A percentile compares a stretch with the other conserved stretches of the same genome.
These are phyloP conservation scores for Inga leiocalycina DNA, from an alignment of 306 rosid genomes.

Conservation along the genomic window DNA sequence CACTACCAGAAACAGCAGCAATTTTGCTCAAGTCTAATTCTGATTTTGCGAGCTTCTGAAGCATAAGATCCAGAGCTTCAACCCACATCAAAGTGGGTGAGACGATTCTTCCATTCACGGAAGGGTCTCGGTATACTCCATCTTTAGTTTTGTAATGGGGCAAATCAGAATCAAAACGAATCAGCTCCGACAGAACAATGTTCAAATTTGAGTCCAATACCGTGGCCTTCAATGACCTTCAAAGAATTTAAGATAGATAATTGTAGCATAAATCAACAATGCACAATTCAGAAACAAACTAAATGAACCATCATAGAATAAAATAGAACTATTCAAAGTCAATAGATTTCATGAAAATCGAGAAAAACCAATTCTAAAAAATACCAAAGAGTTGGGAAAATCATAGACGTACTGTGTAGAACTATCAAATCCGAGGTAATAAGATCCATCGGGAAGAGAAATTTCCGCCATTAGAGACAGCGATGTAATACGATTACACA, in stretches of 20 bases:
- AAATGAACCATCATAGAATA: not conserved
- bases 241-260: not conserved
- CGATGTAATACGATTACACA: not conserved
- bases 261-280: not conserved
- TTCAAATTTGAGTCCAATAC: slow-evolving; percentile 79
- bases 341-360: not conserved
- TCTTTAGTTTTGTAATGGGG: slow-evolving; percentile 87
- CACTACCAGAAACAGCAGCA: slow-evolving; percentile 89
- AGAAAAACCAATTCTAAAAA: not conserved
- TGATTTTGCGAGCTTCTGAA: slow-evolving; percentile 61
- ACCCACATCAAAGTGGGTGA: slow-evolving; percentile 98
- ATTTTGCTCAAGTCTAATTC: slow-evolving; percentile 64
- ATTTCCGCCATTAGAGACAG: slow-evolving; percentile 60
- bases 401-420: slow-evolving; percentile 77
- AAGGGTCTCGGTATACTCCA: slow-evolving; percentile 82
- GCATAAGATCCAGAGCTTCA: slow-evolving; percentile 84
- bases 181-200: slow-evolving; percentile 65
- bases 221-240: slow-evolving; percentile 94
- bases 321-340: not conserved
- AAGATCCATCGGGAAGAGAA: slow-evolving; percentile 67
- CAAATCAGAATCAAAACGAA: slow-evolving; percentile 84
- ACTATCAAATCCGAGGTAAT: slow-evolving; percentile 86
- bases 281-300: not conserved
- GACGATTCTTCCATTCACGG: slow-evolving; percentile 74
- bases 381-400: slow-evolving; percentile 23